These are phyloP conservation scores for Picea abies DNA, from an alignment of 83 land plant species.

Conservation along the genomic window DNA sequence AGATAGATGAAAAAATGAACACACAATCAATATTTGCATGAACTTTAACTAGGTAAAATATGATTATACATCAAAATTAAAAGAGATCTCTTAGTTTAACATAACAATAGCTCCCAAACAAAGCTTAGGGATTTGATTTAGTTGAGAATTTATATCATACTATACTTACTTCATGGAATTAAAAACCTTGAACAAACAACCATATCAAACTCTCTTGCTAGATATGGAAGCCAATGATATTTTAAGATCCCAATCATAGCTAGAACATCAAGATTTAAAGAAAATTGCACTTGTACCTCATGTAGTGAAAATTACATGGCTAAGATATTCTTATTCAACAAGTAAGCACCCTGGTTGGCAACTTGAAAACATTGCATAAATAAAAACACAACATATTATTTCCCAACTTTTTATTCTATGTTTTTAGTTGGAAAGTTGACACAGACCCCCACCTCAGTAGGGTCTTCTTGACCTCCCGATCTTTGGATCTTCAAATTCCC, in stretches of 20 bases:
- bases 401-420: not conserved
- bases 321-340: conserved; percentile 27
- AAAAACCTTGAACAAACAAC: conserved; percentile 24
- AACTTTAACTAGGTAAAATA: not conserved
- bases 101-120: not conserved
- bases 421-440: not conserved
- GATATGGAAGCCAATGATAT: too few species aligned
- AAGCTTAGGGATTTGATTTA: not conserved
- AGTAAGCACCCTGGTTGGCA: conserved; percentile 23
- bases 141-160: conserved; percentile 15
- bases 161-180: conserved; percentile 31
- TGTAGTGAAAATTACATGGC: conserved; percentile 46
- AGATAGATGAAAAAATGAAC: not conserved
- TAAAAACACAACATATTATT: not conserved
- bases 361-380: conserved; percentile 20
- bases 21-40: not conserved
- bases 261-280: conserved; percentile 43
- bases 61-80: not conserved
- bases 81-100: not conserved
- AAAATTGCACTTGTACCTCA: conserved; percentile 36
- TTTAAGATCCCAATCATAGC: conserved; percentile 48
- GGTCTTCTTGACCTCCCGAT: too few species aligned
- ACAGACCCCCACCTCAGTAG: too few species aligned
- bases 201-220: conserved; percentile 39
- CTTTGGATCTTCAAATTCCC: too few species aligned